Evolutionary conservation across 164 flowering plant genomes (phyloP), one percentile per base, ranked within the genome.

Genomic region (Chloranthus sessilifolius): DNA sequence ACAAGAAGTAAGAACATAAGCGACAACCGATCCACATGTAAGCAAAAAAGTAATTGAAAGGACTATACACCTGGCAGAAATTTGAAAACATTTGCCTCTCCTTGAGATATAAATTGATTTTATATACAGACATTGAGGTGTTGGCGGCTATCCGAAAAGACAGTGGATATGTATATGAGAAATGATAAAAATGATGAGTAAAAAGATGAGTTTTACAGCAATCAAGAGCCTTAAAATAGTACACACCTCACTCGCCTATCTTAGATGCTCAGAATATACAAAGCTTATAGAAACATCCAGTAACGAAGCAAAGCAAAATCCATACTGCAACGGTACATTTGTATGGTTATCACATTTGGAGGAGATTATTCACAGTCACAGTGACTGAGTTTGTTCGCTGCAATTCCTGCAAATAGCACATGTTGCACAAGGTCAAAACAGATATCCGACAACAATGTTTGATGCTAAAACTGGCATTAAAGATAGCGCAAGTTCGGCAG

Each of bases 341-440:
- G 34, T 14, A n/a, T 38, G 19, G 16, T 43, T 31, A 17, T 83
- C 74, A 85, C 85, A 82, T 78, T 70, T 83, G 97, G 55, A 94
- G 95, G 53, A 94, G 88, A 74, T 94, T 89, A 72, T 94, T 89
- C 77, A 94, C 92, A 63, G 97, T 89, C 50, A 81, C 81, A 49
- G 78, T 57, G 0, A 70, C 95, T 7, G 89, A 80, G 67, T 87
- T 80, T 24, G 99, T 89, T 47, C 76, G 73, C 75, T 81, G 95
- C 69, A 94, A 65, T 63, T 94, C 99, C 99, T 94, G 95, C 63
- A 75, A 65, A 51, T n/a, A n/a, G n/a, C n/a, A n/a, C n/a, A n/a
- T n/a, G n/a, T n/a, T n/a, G 22, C 12, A n/a, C 25, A 28, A 43
- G 3, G 3, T n/a, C n/a, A 26, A 8, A 7, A 7, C 7, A 28